Percentiles rank a stretch among this genome's conserved stretches.
Conservation (phyloP, 2,329 filamentous ascomycete species). For the Cladosporium sp. region DNA sequence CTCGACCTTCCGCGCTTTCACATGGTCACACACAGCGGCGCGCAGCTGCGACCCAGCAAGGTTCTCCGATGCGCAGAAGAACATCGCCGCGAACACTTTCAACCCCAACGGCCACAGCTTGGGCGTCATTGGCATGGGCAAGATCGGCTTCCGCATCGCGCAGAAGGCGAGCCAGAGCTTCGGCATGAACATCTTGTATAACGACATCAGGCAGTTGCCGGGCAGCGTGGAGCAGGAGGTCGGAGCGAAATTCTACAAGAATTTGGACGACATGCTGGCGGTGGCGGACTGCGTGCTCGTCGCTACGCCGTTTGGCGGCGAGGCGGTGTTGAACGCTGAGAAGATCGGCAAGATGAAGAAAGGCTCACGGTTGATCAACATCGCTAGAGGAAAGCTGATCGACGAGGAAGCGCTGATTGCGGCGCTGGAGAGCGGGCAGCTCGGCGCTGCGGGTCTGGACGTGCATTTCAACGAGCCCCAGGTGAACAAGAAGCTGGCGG, state of each 20-base stretch:
- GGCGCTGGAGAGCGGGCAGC: conserved; percentile 54
- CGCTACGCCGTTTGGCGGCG: conserved; percentile 57
- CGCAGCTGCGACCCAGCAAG: conserved; percentile 43
- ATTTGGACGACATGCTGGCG: conserved; percentile 54
- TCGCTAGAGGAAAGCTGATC: conserved; percentile 64
- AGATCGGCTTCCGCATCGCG: conserved; percentile 53
- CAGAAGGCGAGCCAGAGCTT: conserved; percentile 59
- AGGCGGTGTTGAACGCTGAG: conserved; percentile 51
- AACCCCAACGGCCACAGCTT: conserved; percentile 49
- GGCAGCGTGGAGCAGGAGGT: conserved; percentile 47
- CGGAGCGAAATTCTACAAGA: conserved; percentile 55
- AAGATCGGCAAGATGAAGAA: conserved; percentile 54
- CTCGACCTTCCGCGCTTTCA: conserved; percentile 66
- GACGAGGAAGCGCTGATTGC: conserved; percentile 64
- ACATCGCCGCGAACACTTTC: conserved; percentile 53
- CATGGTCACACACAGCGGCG: conserved; percentile 63
- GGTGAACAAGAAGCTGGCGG: conserved; percentile 48
- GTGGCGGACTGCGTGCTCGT: conserved; percentile 62
- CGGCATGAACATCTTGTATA: conserved; percentile 66
- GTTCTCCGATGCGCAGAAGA: conserved; percentile 61
- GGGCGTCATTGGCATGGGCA: conserved; percentile 69
- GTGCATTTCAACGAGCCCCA: conserved; percentile 63
- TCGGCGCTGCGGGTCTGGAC: conserved; percentile 61
- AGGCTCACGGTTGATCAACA: conserved; percentile 63
- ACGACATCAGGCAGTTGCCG: conserved; percentile 57